Evolutionary conservation across 768 basidiomycete genomes (phyloP), one percentile per base, ranked within the genome.

Genomic region (Leccinum disarticulatum): DNA sequence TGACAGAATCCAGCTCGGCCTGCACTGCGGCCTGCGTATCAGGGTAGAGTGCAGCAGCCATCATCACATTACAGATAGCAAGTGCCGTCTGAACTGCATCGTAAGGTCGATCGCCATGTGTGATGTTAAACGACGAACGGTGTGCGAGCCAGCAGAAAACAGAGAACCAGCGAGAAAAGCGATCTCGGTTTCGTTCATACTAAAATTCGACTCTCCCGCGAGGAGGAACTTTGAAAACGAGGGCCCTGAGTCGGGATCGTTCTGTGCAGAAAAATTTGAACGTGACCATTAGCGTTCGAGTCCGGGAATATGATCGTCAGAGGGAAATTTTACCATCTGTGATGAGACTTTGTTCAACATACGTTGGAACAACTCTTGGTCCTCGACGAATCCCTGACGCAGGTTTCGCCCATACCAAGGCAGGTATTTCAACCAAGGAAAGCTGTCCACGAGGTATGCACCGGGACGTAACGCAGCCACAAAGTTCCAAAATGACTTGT

Each of bases 391-490:
- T 4, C 81, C 82, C 2, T 74, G 73, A 56, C 77, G 76, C 7
- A 88, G 74, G 54, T 83, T 80, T 6, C 77, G 76, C 5, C 83
- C 74, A 64, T 86, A 86, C n/a, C 82, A 83, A 0, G 87, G 86
- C n/a, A 87, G 64, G 65, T 81, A 81, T 41, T 63, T 64, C 17
- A 76, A 61, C 49, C 22, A 62, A 3, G 76, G 76, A 4, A 71
- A 68, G 4, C 53, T 61, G 58, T 78, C 76, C 19, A 77, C 73
- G 17, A 71, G 61, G 49, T 73, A 71, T 15, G 68, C 64, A 0
- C 75, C 74, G 1, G 72, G 70, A 3, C 63, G 57, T 17, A 77
- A 50, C 1, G 69, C 59, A 6, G 9, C 35, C n/a, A 59, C 52
- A 3, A 77, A 58, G 13, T 70, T 63, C 11, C 22, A 36, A 9